These are phyloP conservation scores for Eragrostis curvula DNA, from an alignment of 176 grass and related monocot genomes.

Conservation along the genomic window DNA sequence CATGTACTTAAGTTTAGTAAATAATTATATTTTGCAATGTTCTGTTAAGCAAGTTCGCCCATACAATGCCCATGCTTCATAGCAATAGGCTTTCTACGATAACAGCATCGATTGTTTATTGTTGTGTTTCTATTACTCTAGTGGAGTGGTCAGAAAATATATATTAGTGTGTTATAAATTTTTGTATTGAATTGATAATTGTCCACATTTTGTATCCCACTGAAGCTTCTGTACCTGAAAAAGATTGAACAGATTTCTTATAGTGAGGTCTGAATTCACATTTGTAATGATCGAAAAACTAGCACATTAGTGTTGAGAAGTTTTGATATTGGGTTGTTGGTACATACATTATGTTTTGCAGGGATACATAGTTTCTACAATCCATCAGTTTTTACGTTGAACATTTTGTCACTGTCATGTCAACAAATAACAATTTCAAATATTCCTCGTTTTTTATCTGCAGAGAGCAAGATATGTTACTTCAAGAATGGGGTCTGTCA, in stretches of 20 bases:
- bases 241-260: no score
- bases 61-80: not conserved
- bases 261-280: no score
- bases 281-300: not conserved
- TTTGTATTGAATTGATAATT: not conserved
- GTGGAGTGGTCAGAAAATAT: constrained; percentile 3
- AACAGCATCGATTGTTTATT: no score
- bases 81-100: no score
- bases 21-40: not conserved
- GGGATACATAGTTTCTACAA: not conserved
- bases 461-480: constrained; percentile 90
- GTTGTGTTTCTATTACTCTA: not conserved
- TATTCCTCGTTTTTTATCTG: constrained; percentile 10
- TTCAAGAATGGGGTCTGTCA: constrained; percentile 86
- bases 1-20: not conserved
- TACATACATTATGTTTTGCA: not conserved
- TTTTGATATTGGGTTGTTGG: not conserved
- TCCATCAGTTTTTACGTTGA: not conserved
- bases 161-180: not conserved
- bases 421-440: not conserved
- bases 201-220: not conserved
- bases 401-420: not conserved
- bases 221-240: not conserved
- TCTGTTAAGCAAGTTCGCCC: not conserved
- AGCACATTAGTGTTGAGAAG: not conserved